These are phyloP conservation scores for Backusella liffmaniae DNA, from an alignment of 192 early-diverging fungal species.

Conservation along the genomic window DNA sequence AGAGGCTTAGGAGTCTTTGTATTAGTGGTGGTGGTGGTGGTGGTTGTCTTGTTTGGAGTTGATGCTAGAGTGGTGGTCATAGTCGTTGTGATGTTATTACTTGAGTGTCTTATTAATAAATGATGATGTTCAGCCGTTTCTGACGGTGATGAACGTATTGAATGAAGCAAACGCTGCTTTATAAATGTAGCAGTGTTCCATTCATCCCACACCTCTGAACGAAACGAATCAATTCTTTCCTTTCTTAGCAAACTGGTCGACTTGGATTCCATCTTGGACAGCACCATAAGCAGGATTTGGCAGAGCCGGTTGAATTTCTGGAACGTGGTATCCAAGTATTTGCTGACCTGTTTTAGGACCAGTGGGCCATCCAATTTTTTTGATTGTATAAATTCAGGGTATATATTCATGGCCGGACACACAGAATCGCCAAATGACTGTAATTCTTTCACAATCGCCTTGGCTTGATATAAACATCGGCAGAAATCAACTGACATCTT, in stretches of 20 bases:
- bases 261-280: constrained; percentile 22
- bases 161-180: constrained; percentile 16
- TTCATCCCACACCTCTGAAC: constrained; percentile 26
- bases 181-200: constrained; percentile 22
- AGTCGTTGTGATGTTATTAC: neutral
- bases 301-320: constrained; percentile 28
- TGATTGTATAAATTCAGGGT: neutral
- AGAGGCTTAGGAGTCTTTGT: neutral
- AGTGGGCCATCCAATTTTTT: neutral
- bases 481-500: constrained; percentile 23
- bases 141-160: neutral
- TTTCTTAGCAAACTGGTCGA: neutral
- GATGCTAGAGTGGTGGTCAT: neutral
- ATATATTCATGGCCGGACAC: constrained; percentile 7
- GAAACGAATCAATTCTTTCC: constrained; percentile 25
- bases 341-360: constrained; percentile 9
- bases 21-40: neutral
- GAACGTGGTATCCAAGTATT: constrained; percentile 25
- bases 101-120: neutral
- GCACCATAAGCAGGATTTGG: constrained; percentile 22
- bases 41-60: neutral
- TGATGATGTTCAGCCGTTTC: neutral
- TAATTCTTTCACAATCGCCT: constrained; percentile 26
- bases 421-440: constrained; percentile 23
- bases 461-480: constrained; percentile 32